phyloP scores from a whole-genome alignment of 2,329 filamentous ascomycete genomes.

The Chaetothyriales sp. region DNA sequence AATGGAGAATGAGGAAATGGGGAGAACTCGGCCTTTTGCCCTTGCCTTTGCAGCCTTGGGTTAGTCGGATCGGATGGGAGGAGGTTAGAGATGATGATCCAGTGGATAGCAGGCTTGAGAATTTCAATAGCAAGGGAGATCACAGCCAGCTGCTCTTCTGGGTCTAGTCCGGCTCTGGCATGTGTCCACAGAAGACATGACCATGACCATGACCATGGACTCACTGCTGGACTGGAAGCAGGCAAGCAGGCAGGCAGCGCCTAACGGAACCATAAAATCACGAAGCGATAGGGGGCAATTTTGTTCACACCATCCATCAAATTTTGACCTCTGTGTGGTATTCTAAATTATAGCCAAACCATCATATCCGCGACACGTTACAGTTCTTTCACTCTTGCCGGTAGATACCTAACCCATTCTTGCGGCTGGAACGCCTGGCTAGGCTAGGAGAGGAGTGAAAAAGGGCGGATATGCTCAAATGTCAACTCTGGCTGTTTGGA shows the following conservation, averaged over 20 bases:
- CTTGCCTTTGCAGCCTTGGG: neutral
- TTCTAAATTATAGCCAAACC: too few species aligned
- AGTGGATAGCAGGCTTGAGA: neutral
- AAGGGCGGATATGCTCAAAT: too few species aligned
- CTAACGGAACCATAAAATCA: neutral
- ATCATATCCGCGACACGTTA: too few species aligned
- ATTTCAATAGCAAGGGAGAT: neutral
- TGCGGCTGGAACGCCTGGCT: too few species aligned
- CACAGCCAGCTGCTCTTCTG: neutral
- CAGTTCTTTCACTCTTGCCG: too few species aligned
- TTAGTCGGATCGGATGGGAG: neutral
- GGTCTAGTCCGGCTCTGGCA: neutral
- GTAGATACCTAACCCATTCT: too few species aligned
- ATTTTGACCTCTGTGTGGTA: too few species aligned
- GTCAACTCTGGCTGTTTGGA: too few species aligned
- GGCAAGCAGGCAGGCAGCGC: neutral
- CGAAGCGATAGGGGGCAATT: neutral
- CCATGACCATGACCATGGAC: neutral
- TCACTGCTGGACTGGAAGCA: neutral
- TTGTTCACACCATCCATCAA: too few species aligned
- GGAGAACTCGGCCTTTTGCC: neutral
- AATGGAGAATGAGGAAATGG: neutral
- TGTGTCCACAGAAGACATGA: neutral
- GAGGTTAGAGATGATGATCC: neutral
- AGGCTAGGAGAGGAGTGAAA: too few species aligned